A percentile compares a stretch with the other conserved stretches of the same genome.
Evolutionary conservation across 2,329 filamentous ascomycete genomes (phyloP).

Genomic region (Ophiostoma sp.): DNA sequence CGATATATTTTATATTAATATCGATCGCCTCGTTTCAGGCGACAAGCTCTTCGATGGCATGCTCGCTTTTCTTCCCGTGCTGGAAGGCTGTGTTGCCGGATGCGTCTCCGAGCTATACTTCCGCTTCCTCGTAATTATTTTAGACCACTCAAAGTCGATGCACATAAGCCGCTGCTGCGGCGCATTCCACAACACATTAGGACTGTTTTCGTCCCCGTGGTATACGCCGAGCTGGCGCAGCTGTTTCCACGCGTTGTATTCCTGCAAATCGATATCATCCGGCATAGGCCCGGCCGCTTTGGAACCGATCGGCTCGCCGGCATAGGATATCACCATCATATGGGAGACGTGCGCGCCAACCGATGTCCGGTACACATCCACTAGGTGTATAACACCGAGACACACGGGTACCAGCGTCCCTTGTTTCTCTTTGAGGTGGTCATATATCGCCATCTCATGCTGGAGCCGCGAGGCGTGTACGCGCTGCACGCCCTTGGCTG

Average conservation of each 20-base stretch:
- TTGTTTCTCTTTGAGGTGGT: background rate
- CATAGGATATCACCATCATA: conserved; percentile 22
- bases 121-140: background rate
- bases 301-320: background rate
- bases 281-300: background rate
- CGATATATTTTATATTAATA: too few species aligned
- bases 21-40: too few species aligned
- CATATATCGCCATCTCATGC: conserved; percentile 11
- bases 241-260: background rate
- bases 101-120: too few species aligned
- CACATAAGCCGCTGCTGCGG: background rate
- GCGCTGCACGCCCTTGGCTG: conserved; percentile 20
- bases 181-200: background rate
- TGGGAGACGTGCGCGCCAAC: conserved; percentile 16
- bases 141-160: background rate
- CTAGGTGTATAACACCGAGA: background rate
- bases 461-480: background rate
- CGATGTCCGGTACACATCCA: background rate
- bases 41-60: too few species aligned
- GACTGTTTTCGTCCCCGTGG: background rate
- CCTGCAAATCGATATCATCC: background rate
- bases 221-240: background rate
- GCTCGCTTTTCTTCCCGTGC: too few species aligned
- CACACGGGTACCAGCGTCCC: conserved; percentile 17
- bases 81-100: too few species aligned